Percentiles rank a stretch among this genome's conserved stretches.
These are phyloP conservation scores for Coccomyxa subellipsoidea DNA, from an alignment of 163 green algal genomes.

Conservation along the genomic window DNA sequence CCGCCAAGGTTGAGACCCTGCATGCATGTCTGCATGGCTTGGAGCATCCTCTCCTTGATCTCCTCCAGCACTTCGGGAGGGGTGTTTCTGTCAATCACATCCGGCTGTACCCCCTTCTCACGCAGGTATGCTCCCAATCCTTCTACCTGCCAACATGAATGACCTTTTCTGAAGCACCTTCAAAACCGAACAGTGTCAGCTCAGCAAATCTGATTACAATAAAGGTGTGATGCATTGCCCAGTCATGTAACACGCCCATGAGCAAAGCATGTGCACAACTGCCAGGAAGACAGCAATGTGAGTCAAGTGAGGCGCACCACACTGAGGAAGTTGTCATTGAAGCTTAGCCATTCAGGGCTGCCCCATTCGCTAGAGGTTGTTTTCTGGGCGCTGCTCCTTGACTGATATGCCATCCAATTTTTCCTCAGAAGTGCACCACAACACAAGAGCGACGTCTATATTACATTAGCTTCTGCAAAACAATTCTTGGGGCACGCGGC, in stretches of 20 bases:
- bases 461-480: too few species aligned
- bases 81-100: background rate
- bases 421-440: too few species aligned
- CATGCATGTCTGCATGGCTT: constrained; percentile 1
- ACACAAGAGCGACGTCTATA: background rate
- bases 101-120: background rate
- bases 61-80: background rate
- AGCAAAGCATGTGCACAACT: too few species aligned
- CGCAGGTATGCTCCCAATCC: background rate
- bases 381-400: background rate
- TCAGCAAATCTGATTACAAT: too few species aligned
- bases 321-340: background rate
- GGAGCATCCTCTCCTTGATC: background rate
- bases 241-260: too few species aligned
- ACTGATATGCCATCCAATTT: background rate
- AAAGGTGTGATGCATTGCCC: too few species aligned
- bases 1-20: background rate
- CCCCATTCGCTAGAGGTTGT: background rate
- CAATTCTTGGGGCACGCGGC: too few species aligned
- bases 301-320: background rate
- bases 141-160: background rate
- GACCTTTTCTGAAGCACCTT: background rate
- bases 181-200: too few species aligned
- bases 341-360: background rate
- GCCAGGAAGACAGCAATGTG: background rate